Evolutionary conservation across 2,329 filamentous ascomycete species (phyloP).

Genomic region (Malbranchea cinnamomea): DNA sequence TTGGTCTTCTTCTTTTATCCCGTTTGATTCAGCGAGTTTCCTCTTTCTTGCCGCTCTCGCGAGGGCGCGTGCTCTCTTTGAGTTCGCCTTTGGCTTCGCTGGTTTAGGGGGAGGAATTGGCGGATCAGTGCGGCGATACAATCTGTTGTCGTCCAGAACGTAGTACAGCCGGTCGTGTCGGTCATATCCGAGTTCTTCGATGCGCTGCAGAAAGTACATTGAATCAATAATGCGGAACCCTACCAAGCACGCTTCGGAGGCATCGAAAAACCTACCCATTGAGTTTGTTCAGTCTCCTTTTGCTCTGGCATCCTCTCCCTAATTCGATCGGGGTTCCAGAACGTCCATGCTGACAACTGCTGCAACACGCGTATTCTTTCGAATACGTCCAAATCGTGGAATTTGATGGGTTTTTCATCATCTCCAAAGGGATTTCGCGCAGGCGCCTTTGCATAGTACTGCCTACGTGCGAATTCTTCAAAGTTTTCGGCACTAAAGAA

Average conservation of each 20-base stretch:
- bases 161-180: constrained; percentile 73
- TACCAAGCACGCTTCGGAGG: no score
- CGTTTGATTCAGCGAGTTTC: constrained; percentile 32
- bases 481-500: constrained; percentile 61
- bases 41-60: constrained; percentile 58
- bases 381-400: constrained; percentile 67
- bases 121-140: constrained; percentile 77
- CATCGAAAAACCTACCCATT: constrained; percentile 50
- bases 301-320: constrained; percentile 74
- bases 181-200: constrained; percentile 57
- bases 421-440: constrained; percentile 68
- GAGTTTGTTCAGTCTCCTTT: constrained; percentile 63
- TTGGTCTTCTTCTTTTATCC: constrained; percentile 29
- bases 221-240: background rate
- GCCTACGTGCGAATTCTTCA: constrained; percentile 81
- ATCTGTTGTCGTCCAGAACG: constrained; percentile 80
- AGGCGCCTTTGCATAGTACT: constrained; percentile 71
- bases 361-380: constrained; percentile 69
- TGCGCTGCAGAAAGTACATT: constrained; percentile 21
- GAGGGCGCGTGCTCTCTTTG: constrained; percentile 48
- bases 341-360: constrained; percentile 76
- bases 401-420: constrained; percentile 56
- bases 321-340: constrained; percentile 75
- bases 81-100: constrained; percentile 48
- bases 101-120: constrained; percentile 42